Conservation (phyloP, 441 rosid species). For the Aleurites moluccanus region DNA sequence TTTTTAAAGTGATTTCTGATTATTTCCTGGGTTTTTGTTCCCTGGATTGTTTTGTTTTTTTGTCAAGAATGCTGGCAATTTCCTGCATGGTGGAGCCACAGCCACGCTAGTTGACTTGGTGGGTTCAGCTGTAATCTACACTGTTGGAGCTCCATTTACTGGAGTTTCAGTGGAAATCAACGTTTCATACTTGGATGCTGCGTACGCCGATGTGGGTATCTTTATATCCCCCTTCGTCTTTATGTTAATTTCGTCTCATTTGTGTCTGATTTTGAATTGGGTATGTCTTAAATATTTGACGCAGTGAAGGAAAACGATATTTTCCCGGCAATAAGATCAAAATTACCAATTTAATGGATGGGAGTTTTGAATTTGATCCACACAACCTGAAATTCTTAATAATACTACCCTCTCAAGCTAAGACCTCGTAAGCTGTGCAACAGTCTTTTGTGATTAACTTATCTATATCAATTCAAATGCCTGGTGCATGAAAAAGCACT, state of each 20-base stretch:
- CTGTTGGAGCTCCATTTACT: constrained; percentile 42
- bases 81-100: constrained; percentile 94
- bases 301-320: too few species aligned
- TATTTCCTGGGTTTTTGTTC: background rate
- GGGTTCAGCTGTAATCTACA: constrained; percentile 66
- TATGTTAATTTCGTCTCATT: background rate
- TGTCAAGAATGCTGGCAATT: constrained; percentile 68
- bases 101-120: constrained; percentile 85
- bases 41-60: too few species aligned
- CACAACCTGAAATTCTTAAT: background rate
- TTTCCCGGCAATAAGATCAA: too few species aligned
- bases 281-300: background rate
- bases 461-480: background rate
- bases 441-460: background rate
- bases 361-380: background rate
- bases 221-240: background rate
- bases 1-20: background rate
- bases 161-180: constrained; percentile 89
- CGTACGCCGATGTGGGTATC: constrained; percentile 54
- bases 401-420: background rate
- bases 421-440: background rate
- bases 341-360: background rate
- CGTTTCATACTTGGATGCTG: constrained; percentile 84
- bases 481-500: background rate
- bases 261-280: background rate